Base-by-base conservation (phyloP, 2,329 filamentous ascomycete species). In the Aspergillus sp. region DNA sequence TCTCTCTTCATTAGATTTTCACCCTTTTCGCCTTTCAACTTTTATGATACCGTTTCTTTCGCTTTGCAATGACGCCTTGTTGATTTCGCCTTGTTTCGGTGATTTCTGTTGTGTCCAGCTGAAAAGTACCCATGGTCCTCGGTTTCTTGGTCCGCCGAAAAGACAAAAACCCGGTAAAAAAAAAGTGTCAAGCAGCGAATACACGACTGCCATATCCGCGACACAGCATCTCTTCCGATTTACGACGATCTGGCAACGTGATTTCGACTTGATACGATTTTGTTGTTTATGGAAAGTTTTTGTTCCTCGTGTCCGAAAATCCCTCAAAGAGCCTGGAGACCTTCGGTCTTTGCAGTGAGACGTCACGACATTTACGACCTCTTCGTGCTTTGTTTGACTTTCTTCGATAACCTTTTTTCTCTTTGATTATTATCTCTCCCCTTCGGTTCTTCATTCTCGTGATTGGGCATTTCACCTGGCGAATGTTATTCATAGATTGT, bases 311-410 rank as follows among this genome's bases (percentile, higher is more conserved):
- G 54, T 58, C 49, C 54, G 40, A 53, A 56, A 45, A 52, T 50
- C 56, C 45, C 53, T 47, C 42, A 46, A 38, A 16, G 45, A 41
- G 19, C 44, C 42, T 22, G 60, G 54, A 53, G 60, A 45, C 52
- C 56, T 56, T 56, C 42, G 52, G 50, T 52, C 55, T 51, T 55
- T 52, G 56, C 54, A 57, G 57, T 55, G 54, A 58, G 65, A 64
- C 65, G 64, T 67, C 64, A 69, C 65, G 67, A 69, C 60, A 65
- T 67, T 68, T 55, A 70, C 63, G 67, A 70, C 62, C 65, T 68
- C 72, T 67, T 66, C 65, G 61, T 62, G 62, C 55, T 62, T 63
- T 52, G 56, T 58, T 58, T 61, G 63, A 57, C 60, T 60, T 53
- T 55, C 48, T 50, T 48, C 45, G 26, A 32, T 20, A 42, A 22